phyloP scores from a whole-genome alignment of 352 stramenopile species.

The Phytophthora europaea region DNA sequence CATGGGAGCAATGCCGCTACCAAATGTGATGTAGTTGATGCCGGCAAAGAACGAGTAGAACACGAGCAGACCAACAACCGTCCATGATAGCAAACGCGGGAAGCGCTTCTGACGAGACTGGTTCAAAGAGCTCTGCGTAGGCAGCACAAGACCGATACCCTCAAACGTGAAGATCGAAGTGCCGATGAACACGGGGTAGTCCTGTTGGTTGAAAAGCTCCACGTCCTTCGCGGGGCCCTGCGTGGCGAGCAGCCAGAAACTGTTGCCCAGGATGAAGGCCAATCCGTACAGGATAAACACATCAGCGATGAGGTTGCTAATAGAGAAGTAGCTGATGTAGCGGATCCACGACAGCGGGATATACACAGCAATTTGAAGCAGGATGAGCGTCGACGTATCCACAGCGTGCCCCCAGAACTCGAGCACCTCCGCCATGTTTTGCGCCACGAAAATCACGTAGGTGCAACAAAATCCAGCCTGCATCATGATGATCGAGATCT shows the following conservation, averaged over 20 bases:
- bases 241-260: conserved; percentile 65
- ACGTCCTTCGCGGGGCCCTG: conserved; percentile 59
- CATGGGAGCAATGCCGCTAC: conserved; percentile 69
- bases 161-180: conserved; percentile 88
- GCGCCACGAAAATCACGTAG: conserved; percentile 87
- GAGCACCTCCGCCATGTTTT: conserved; percentile 83
- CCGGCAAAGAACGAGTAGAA: conserved; percentile 89
- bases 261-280: conserved; percentile 79
- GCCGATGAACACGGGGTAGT: conserved; percentile 85
- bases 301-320: conserved; percentile 87
- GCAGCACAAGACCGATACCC: conserved; percentile 82
- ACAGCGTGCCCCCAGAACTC: conserved; percentile 56
- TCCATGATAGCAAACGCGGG: conserved; percentile 61
- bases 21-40: conserved; percentile 85
- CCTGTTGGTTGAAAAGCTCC: conserved; percentile 73
- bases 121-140: conserved; percentile 77
- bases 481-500: conserved; percentile 88
- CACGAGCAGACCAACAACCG: conserved; percentile 73
- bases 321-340: conserved; percentile 90
- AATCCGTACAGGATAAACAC: conserved; percentile 89
- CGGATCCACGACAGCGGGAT: conserved; percentile 87
- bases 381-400: conserved; percentile 65
- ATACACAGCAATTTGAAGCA: conserved; percentile 80
- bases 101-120: conserved; percentile 74
- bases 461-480: conserved; percentile 88